phyloP scores from a whole-genome alignment of 2,329 filamentous ascomycete species.

The Fusarium buxicola region DNA sequence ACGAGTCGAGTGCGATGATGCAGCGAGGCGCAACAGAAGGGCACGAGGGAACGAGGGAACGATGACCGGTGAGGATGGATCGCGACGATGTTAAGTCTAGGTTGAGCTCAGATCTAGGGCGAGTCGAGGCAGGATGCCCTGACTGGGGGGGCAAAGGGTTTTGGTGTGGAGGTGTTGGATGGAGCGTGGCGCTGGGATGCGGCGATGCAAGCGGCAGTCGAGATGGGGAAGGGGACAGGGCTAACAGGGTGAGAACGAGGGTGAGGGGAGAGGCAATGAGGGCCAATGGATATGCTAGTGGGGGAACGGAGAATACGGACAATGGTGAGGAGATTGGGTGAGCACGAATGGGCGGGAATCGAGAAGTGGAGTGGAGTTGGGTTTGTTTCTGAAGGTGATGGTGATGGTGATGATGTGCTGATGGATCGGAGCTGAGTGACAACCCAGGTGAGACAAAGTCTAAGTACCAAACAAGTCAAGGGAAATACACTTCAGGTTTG shows the following conservation, averaged over 20 bases:
- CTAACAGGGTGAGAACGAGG: slow-evolving; percentile 25
- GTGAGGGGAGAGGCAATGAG: slow-evolving; percentile 5
- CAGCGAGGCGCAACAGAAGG: slow-evolving; percentile 31
- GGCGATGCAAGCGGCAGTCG: slow-evolving; percentile 42
- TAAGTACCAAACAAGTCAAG: slow-evolving; percentile 5
- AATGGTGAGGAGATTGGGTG: slow-evolving; percentile 10
- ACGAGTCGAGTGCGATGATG: slow-evolving; percentile 25
- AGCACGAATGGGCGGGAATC: slow-evolving; percentile 27
- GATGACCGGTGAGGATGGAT: slow-evolving; percentile 22
- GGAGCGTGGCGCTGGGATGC: slow-evolving; percentile 42
- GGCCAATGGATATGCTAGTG: slow-evolving; percentile 23
- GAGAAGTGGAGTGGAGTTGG: slow-evolving; percentile 40
- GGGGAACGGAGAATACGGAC: slow-evolving; percentile 22
- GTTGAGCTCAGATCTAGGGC: slow-evolving; percentile 29
- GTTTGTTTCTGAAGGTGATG: slow-evolving; percentile 37
- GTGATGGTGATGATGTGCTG: slow-evolving; percentile 34
- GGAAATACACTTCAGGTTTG: neutral
- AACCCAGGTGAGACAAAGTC: slow-evolving; percentile 25
- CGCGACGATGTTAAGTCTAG: slow-evolving; percentile 34
- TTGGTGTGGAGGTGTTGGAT: slow-evolving; percentile 42
- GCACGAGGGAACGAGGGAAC: slow-evolving; percentile 15
- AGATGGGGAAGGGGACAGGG: slow-evolving; percentile 29
- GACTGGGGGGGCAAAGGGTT: slow-evolving; percentile 39
- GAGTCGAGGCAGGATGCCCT: slow-evolving; percentile 35
- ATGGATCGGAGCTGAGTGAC: slow-evolving; percentile 30